Conservation (phyloP, 73 alveolate genomes). For the Effrenium voratum region DNA sequence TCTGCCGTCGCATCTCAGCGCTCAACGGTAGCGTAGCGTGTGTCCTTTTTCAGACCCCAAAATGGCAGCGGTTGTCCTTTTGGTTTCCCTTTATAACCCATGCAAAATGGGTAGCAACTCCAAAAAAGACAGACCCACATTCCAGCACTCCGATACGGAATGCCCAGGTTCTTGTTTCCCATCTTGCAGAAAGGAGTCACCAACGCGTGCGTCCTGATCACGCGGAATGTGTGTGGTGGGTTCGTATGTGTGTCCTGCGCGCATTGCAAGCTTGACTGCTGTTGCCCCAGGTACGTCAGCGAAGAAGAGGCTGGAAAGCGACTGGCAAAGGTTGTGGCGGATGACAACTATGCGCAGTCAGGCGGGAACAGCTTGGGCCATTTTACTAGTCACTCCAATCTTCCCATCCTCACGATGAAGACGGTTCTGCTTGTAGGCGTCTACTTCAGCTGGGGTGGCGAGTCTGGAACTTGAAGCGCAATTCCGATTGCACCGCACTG, state of each 20-base stretch:
- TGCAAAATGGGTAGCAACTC: background rate
- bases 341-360: slow-evolving; percentile 78
- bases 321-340: slow-evolving; percentile 73
- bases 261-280: background rate
- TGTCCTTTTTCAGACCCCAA: too few relatives aligned
- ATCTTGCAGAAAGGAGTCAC: slow-evolving; percentile 84
- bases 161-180: slow-evolving; percentile 80
- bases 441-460: slow-evolving; percentile 93
- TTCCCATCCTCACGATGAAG: too few relatives aligned
- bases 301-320: slow-evolving; percentile 86
- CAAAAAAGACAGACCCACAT: background rate
- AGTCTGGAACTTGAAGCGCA: background rate
- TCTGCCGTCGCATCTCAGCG: too few relatives aligned
- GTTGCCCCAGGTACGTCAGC: slow-evolving; percentile 21
- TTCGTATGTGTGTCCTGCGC: background rate
- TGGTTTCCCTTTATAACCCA: background rate
- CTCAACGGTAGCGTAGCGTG: too few relatives aligned
- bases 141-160: background rate
- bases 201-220: slow-evolving; percentile 52
- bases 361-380: slow-evolving; percentile 15
- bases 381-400: too few relatives aligned
- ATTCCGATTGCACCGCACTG: background rate
- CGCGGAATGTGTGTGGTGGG: background rate
- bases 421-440: background rate
- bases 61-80: background rate